These are phyloP conservation scores for Cladosporium sp. DNA, from an alignment of 2,329 filamentous ascomycete genomes.

Conservation along the genomic window DNA sequence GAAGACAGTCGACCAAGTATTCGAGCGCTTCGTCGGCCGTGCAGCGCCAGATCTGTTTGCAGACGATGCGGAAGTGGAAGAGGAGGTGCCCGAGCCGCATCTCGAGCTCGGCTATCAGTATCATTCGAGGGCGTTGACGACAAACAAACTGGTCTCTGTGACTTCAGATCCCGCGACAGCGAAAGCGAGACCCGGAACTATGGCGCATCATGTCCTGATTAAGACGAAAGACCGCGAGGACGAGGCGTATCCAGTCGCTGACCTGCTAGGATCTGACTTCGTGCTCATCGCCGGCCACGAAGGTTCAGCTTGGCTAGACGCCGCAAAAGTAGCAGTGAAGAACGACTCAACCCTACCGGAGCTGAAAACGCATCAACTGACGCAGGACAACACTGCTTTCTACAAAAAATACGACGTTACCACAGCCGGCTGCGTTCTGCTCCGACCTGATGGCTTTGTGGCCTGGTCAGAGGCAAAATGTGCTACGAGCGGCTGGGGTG, in stretches of 20 bases:
- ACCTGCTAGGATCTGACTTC: conserved; percentile 12
- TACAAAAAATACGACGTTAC: neutral
- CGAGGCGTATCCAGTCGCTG: conserved; percentile 10
- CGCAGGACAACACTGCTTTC: neutral
- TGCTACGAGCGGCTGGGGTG: conserved; percentile 1
- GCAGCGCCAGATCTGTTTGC: conserved; percentile 13
- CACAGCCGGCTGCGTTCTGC: neutral
- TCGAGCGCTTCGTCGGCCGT: conserved; percentile 11
- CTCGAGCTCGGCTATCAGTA: conserved; percentile 15
- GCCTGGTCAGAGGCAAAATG: conserved; percentile 5
- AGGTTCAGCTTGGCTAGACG: conserved; percentile 5
- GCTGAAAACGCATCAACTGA: neutral
- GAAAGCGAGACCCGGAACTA: conserved; percentile 11
- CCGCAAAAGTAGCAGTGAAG: neutral
- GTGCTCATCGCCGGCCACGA: conserved; percentile 10
- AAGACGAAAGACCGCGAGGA: neutral
- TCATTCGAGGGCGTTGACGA: conserved; percentile 12
- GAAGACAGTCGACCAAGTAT: conserved; percentile 15
- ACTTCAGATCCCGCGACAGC: conserved; percentile 10
- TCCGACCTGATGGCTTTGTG: conserved; percentile 3
- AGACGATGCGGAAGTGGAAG: conserved; percentile 12
- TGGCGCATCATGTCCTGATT: conserved; percentile 12
- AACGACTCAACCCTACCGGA: neutral
- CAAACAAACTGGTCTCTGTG: conserved; percentile 1
- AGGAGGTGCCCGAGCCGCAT: conserved; percentile 14